Percentiles rank a stretch among this genome's conserved stretches.
phyloP scores from a whole-genome alignment of 2,329 filamentous ascomycete species.

The Aspergillus proliferans region DNA sequence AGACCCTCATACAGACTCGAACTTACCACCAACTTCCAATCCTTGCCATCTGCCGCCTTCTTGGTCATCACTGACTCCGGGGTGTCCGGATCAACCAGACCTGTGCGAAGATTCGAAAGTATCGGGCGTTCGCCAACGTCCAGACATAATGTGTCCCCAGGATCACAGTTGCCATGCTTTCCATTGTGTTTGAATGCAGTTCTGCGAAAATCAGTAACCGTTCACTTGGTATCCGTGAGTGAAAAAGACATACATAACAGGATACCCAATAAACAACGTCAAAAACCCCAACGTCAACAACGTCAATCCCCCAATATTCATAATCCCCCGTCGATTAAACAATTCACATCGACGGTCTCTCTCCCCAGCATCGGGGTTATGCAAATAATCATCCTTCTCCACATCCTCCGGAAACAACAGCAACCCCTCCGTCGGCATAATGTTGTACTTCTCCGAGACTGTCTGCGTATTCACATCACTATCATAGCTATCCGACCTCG shows the following conservation, averaged over 20 bases:
- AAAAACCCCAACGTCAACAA: slow-evolving; percentile 57
- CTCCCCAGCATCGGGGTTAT: slow-evolving; percentile 63
- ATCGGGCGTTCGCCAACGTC: slow-evolving; percentile 45
- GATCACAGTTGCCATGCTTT: slow-evolving; percentile 25
- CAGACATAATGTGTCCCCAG: slow-evolving; percentile 44
- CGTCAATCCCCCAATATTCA: slow-evolving; percentile 59
- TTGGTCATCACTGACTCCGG: slow-evolving; percentile 53
- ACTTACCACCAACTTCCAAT: slow-evolving; percentile 56
- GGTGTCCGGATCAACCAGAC: slow-evolving; percentile 63
- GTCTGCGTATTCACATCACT: slow-evolving; percentile 65
- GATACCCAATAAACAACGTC: slow-evolving; percentile 63
- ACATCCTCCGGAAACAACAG: slow-evolving; percentile 65
- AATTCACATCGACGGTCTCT: slow-evolving; percentile 58
- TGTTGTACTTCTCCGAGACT: slow-evolving; percentile 68
- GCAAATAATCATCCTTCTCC: slow-evolving; percentile 66
- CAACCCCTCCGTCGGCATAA: slow-evolving; percentile 60
- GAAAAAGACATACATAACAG: slow-evolving; percentile 53
- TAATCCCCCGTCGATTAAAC: slow-evolving; percentile 57
- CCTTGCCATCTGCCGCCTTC: slow-evolving; percentile 53
- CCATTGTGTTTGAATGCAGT: slow-evolving; percentile 49
- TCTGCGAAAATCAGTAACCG: slow-evolving; percentile 29
- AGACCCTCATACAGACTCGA: background rate
- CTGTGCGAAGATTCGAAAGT: slow-evolving; percentile 54
- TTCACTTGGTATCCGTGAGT: slow-evolving; percentile 5
- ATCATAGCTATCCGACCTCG: slow-evolving; percentile 58